Conservation (phyloP, 2,329 filamentous ascomycete species). For the Microdochium bolleyi region DNA sequence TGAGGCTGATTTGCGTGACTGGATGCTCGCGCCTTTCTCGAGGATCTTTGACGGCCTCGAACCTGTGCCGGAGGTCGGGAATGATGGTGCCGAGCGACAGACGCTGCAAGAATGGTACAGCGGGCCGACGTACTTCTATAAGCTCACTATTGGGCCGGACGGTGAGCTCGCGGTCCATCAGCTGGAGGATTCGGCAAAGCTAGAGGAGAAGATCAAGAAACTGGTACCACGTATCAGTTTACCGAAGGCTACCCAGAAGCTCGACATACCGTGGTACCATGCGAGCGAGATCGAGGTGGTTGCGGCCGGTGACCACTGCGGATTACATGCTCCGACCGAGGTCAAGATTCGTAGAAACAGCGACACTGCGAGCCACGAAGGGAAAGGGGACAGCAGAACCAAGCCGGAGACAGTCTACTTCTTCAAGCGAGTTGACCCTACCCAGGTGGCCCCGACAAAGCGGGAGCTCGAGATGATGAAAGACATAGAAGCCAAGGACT, state of each 20-base stretch:
- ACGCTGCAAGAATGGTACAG: slow-evolving; percentile 2
- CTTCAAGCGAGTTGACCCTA: slow-evolving; percentile 2
- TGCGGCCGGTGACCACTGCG: background rate
- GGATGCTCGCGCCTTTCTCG: slow-evolving; percentile 1
- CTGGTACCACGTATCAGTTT: slow-evolving; percentile 1
- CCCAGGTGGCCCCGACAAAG: slow-evolving; percentile 3
- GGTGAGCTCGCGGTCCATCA: background rate
- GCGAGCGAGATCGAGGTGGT: slow-evolving; percentile 1
- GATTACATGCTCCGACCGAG: background rate
- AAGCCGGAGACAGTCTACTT: background rate
- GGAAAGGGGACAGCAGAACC: background rate
- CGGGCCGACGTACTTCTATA: slow-evolving; percentile 3
- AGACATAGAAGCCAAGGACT: slow-evolving; percentile 1
- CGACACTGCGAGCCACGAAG: background rate
- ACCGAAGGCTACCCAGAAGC: slow-evolving; percentile 3
- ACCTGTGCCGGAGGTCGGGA: background rate
- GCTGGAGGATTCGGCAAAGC: background rate
- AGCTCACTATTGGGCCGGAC: background rate
- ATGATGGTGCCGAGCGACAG: background rate
- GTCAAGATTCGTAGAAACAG: background rate
- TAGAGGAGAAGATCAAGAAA: background rate
- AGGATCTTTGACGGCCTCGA: slow-evolving; percentile 1
- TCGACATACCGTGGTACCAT: slow-evolving; percentile 2
- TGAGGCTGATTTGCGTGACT: background rate
- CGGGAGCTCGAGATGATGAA: slow-evolving; percentile 2